Percentiles rank a stretch among this genome's conserved stretches.
These are phyloP conservation scores for Phaffia australis DNA, from an alignment of 768 basidiomycete species.

Conservation along the genomic window DNA sequence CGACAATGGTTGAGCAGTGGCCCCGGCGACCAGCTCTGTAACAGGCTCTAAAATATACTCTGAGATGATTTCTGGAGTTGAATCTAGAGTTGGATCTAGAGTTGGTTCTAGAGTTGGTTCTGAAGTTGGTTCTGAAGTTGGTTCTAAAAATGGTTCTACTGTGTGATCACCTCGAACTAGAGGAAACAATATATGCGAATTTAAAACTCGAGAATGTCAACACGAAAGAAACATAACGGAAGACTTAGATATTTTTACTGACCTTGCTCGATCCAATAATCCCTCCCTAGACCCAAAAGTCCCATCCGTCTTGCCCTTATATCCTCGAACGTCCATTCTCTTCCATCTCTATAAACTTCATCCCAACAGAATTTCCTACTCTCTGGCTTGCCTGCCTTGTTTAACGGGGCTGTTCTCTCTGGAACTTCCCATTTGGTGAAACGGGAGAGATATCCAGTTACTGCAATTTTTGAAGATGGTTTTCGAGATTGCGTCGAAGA, in stretches of 20 bases:
- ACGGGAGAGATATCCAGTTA: constrained; percentile 17
- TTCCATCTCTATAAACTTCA: constrained; percentile 57
- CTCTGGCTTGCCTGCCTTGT: constrained; percentile 32
- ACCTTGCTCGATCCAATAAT: constrained; percentile 33
- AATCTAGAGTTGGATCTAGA: not conserved
- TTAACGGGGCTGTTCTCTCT: constrained; percentile 18
- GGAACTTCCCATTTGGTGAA: constrained; percentile 18
- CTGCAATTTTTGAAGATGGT: constrained; percentile 28
- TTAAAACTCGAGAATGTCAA: not conserved
- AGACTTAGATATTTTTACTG: constrained; percentile 1
- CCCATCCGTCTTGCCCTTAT: constrained; percentile 40
- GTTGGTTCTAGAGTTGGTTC: not conserved
- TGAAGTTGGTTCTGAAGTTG: not conserved
- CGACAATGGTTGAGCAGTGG: not conserved
- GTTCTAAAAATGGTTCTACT: constrained; percentile 10
- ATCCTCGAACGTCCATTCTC: constrained; percentile 77
- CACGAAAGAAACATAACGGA: not conserved
- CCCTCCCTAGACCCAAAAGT: constrained; percentile 28
- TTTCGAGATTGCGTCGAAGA: constrained; percentile 19
- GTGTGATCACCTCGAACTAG: not conserved
- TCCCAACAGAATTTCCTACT: constrained; percentile 42
- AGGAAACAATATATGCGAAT: not conserved
- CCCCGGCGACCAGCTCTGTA: not conserved
- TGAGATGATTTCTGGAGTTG: constrained; percentile 3
- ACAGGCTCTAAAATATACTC: not conserved